Base-by-base conservation (phyloP, 2,329 filamentous ascomycete genomes). In the Sarocladiaceae sp. region DNA sequence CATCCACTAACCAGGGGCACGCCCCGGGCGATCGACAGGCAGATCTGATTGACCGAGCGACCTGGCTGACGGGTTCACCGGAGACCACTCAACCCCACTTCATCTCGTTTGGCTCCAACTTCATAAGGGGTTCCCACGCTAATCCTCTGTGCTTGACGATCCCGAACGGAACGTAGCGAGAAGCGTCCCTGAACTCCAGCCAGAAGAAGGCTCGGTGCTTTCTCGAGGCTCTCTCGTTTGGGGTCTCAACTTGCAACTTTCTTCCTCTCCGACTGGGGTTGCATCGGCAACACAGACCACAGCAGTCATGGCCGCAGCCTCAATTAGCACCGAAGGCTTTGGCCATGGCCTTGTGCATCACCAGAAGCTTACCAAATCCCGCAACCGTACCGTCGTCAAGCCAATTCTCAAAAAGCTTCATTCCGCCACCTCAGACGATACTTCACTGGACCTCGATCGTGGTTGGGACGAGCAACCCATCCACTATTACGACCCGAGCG, bases 321-420 rank as follows among this genome's bases (percentile, higher is more conserved):
- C 58, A 39, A 55, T 55, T 50, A 68, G 66, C 27, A 54, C 60
- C 65, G 47, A 43, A n/a, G 40, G 40, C 40, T 43, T 61, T n/a
- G 29, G 40, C 43, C 43, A 45, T 33, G 44, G 33, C 23, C 33
- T 45, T 11, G 21, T 21, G 20, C 44, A 39, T 26, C 45, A 45
- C 21, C 50, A 53, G 46, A 49, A 50, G 26, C 52, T 61, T 51
- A 58, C 66, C 55, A 78, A 78, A 58, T 55, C 67, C 42, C 66
- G 67, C 52, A 61, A 62, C 44, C 72, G 70, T 52, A 65, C 64
- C 47, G 66, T 67, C 47, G 74, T 79, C 50, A 82, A 80, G 61
- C 79, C 79, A 9, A 81, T 82, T 34, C 63, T 83, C 44, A 80
- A 80, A 59, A 82, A 80, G 58, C 58, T 74, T 48, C 62, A 65